Base-by-base conservation (phyloP, 306 rosid genomes). In the Quillaja saponaria region DNA sequence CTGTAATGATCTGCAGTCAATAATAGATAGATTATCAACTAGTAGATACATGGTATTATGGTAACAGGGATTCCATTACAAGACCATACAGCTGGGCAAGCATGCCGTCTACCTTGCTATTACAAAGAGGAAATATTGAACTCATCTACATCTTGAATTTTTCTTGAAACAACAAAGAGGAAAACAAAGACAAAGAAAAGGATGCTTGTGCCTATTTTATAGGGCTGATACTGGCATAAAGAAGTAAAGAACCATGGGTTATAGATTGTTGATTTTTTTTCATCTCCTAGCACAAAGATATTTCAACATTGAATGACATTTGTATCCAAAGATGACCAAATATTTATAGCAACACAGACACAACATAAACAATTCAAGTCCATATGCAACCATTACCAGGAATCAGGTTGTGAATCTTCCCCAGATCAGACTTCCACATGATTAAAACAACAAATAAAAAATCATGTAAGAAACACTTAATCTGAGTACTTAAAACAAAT, bases 341-440 rank as follows among this genome's bases (percentile, higher is more conserved):
- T 53, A 21, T 16, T 21, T 68, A 54, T 49, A 71, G 58, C 41
- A 31, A 37, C 37, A 53, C n/a, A n/a, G n/a, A n/a, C n/a, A n/a
- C n/a, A n/a, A n/a, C n/a, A n/a, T n/a, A n/a, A n/a, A n/a, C n/a
- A n/a, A n/a, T n/a, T n/a, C n/a, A n/a, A n/a, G n/a, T 72, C 47
- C 55, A 68, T 64, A 25, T 37, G 72, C 49, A 72, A 66, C 55
- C 66, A 80, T 86, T 92, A 92, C 98, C 98, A 60, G 96, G 95
- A 82, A 88, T 78, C 69, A 92, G 88, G 81, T 73, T 79, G 88
- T 71, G 90, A 92, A 92, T 85, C 79, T 81, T 83, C 77, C 85
- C 72, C 88, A 88, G 79, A 79, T 88, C 94, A 79, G 98, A 88
- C 98, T 92, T 88, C 95, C 73, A 82, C 85, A 72, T 69, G 86